phyloP scores from a whole-genome alignment of 2,329 filamentous ascomycete species.

The Ascochyta lentis region DNA sequence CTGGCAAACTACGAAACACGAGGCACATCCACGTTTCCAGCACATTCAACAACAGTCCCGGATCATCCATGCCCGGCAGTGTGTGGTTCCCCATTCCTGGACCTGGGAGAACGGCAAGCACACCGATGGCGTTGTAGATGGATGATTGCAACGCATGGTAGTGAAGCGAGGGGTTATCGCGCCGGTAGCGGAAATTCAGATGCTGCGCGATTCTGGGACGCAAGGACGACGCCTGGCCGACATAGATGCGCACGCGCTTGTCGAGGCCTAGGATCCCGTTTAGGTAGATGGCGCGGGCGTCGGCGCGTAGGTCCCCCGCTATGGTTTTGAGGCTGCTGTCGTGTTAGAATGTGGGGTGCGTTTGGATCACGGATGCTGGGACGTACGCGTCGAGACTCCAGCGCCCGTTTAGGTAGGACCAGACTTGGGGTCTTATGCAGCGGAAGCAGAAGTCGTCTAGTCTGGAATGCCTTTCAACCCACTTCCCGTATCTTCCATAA shows the following conservation, averaged over 20 bases:
- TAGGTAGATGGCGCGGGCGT: constrained; percentile 36
- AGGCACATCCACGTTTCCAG: constrained; percentile 48
- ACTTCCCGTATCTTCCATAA: constrained; percentile 27
- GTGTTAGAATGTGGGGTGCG: no score
- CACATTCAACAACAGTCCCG: constrained; percentile 39
- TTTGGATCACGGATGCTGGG: no score
- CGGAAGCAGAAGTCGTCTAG: constrained; percentile 29
- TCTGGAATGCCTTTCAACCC: constrained; percentile 26
- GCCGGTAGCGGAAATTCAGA: constrained; percentile 43
- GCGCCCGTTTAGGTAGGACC: constrained; percentile 28
- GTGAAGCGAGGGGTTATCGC: constrained; percentile 44
- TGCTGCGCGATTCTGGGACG: constrained; percentile 39
- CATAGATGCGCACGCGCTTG: constrained; percentile 35
- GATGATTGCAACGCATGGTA: constrained; percentile 42
- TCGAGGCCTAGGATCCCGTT: constrained; percentile 35
- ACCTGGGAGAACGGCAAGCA: constrained; percentile 29
- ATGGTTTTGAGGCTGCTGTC: constrained; percentile 24
- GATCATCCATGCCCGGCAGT: constrained; percentile 36
- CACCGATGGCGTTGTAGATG: constrained; percentile 37
- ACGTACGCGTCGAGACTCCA: constrained; percentile 29
- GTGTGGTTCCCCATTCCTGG: constrained; percentile 16
- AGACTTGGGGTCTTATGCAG: constrained; percentile 31
- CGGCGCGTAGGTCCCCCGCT: constrained; percentile 31
- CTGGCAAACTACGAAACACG: constrained; percentile 37
- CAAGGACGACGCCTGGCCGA: constrained; percentile 42